phyloP scores from a whole-genome alignment of 1,139 yeast species.

The Debaryomyces robertsiae region DNA sequence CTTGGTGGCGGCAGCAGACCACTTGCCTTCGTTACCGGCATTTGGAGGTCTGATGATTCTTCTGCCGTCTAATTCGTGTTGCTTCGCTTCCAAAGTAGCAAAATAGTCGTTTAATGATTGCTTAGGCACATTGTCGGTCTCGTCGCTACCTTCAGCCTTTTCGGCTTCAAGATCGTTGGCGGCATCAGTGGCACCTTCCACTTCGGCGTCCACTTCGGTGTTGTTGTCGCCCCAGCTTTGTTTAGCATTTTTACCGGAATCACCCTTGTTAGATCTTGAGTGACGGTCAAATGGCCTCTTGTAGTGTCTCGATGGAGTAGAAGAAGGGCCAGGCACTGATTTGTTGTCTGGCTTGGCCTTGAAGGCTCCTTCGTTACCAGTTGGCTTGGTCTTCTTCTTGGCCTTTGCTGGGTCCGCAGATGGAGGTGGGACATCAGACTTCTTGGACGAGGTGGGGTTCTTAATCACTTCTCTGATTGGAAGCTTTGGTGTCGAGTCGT shows the following conservation, averaged over 20 bases:
- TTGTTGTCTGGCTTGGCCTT: slow-evolving; percentile 78
- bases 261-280: slow-evolving; percentile 80
- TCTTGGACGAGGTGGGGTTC: slow-evolving; percentile 83
- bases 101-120: slow-evolving; percentile 76
- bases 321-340: slow-evolving; percentile 59
- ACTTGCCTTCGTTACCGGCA: slow-evolving; percentile 60
- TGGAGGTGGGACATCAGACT: slow-evolving; percentile 83
- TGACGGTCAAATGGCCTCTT: slow-evolving; percentile 79
- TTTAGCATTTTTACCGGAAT: slow-evolving; percentile 79
- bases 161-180: slow-evolving; percentile 52
- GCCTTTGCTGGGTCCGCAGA: slow-evolving; percentile 82
- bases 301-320: slow-evolving; percentile 56
- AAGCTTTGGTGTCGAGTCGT: slow-evolving; percentile 48
- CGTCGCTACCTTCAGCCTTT: slow-evolving; percentile 41
- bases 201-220: slow-evolving; percentile 60
- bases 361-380: slow-evolving; percentile 91
- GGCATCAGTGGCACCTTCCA: slow-evolving; percentile 63
- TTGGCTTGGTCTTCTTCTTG: slow-evolving; percentile 67
- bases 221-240: slow-evolving; percentile 85
- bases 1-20: slow-evolving; percentile 64
- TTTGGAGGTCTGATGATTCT: slow-evolving; percentile 56
- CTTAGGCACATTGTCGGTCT: slow-evolving; percentile 48
- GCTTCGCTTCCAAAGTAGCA: slow-evolving; percentile 58
- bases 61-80: slow-evolving; percentile 44
- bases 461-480: slow-evolving; percentile 78